Conservation (phyloP, 1,284 basidiomycete species). For the Moniliella sp. region DNA sequence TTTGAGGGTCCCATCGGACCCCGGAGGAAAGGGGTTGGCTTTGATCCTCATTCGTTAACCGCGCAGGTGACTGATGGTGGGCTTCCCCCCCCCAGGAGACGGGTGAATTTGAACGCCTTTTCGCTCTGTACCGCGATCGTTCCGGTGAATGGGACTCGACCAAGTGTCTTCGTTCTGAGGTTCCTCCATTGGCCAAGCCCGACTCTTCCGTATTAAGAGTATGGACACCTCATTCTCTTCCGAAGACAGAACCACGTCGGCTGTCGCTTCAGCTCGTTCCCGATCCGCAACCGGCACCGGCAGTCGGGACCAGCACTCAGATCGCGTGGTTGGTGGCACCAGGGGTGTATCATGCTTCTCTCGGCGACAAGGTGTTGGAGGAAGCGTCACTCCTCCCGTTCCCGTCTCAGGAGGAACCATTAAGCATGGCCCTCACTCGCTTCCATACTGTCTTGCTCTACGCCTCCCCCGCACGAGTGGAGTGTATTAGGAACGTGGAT, state of each 20-base stretch:
- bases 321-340: slow-evolving; percentile 40
- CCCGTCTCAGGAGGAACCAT: slow-evolving; percentile 19
- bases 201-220: not conserved
- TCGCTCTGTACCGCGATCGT: slow-evolving; percentile 16
- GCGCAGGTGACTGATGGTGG: no score
- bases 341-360: slow-evolving; percentile 19
- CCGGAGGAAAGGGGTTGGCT: no score
- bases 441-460: slow-evolving; percentile 81
- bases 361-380: slow-evolving; percentile 53
- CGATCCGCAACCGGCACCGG: no score
- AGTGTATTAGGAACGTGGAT: no score
- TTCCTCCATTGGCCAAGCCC: not conserved
- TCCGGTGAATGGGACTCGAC: slow-evolving; percentile 15
- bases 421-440: slow-evolving; percentile 64
- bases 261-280: no score
- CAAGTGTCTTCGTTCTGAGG: slow-evolving; percentile 1
- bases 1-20: no score
- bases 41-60: no score
- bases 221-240: slow-evolving; percentile 9
- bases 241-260: slow-evolving; percentile 26
- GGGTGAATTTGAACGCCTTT: slow-evolving; percentile 19
- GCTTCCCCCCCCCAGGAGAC: no score
- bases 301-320: no score
- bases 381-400: slow-evolving; percentile 40
- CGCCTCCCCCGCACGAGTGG: slow-evolving; percentile 46